Percentiles rank a stretch among this genome's conserved stretches.
phyloP scores from a whole-genome alignment of 2,329 filamentous ascomycete genomes.

The Colletotrichum filicis region DNA sequence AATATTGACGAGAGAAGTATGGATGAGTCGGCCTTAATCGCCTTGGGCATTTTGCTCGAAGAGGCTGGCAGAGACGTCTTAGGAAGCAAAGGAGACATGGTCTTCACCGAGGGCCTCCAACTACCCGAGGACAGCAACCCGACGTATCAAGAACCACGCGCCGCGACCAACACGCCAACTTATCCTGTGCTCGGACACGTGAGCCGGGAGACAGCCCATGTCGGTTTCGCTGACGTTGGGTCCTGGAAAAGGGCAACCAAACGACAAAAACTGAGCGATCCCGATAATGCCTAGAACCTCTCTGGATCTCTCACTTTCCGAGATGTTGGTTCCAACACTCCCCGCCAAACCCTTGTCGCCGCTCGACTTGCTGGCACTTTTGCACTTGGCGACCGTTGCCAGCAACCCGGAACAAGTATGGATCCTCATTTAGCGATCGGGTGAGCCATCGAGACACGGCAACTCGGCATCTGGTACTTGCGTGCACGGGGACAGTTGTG shows the following conservation, averaged over 20 bases:
- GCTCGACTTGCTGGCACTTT: neutral
- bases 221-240: constrained; percentile 24
- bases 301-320: neutral
- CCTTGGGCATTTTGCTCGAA: constrained; percentile 80
- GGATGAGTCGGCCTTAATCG: constrained; percentile 82
- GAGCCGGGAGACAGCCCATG: neutral
- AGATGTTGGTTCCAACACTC: neutral
- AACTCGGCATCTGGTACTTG: neutral
- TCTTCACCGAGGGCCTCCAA: constrained; percentile 71
- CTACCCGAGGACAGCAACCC: constrained; percentile 29
- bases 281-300: constrained; percentile 11
- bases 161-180: neutral
- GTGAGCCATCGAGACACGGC: neutral
- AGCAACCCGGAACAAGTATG: constrained; percentile 4
- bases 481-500: neutral
- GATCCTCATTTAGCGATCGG: neutral
- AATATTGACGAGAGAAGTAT: constrained; percentile 69
- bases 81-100: constrained; percentile 74
- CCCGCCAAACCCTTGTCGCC: neutral
- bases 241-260: constrained; percentile 33
- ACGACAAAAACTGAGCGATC: constrained; percentile 33
- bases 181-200: neutral
- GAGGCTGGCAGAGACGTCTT: constrained; percentile 72
- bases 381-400: constrained; percentile 6
- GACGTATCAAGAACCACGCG: neutral